Evolutionary conservation across 2,329 filamentous ascomycete genomes (phyloP).

Genomic region (Trichophyton simii): DNA sequence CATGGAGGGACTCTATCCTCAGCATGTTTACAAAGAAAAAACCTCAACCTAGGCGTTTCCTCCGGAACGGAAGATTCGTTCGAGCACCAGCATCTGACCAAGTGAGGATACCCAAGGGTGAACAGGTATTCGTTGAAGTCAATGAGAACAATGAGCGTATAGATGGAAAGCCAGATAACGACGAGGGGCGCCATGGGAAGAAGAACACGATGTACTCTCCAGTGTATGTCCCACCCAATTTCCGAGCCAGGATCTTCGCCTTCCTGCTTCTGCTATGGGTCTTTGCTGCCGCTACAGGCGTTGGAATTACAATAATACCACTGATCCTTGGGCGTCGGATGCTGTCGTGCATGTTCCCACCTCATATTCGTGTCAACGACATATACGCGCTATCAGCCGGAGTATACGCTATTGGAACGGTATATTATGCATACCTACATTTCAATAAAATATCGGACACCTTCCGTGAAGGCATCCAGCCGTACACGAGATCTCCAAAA

Average conservation of each 20-base stretch:
- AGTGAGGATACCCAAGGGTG: constrained; percentile 80
- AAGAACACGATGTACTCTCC: constrained; percentile 51
- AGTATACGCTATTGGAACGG: constrained; percentile 62
- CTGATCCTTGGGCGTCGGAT: constrained; percentile 71
- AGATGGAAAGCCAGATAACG: constrained; percentile 45
- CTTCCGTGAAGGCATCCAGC: constrained; percentile 10
- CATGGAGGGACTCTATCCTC: constrained; percentile 40
- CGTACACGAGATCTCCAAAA: constrained; percentile 23
- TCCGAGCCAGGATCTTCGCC: constrained; percentile 63
- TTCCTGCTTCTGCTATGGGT: constrained; percentile 89
- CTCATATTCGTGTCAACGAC: constrained; percentile 69
- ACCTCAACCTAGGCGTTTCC: constrained; percentile 33
- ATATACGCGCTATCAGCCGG: constrained; percentile 93
- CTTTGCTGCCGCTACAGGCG: constrained; percentile 78
- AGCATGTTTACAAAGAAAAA: constrained; percentile 12
- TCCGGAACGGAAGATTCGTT: constrained; percentile 68
- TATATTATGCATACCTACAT: constrained; percentile 44
- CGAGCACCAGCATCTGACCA: constrained; percentile 90
- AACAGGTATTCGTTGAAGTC: constrained; percentile 66
- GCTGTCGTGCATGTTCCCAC: constrained; percentile 59
- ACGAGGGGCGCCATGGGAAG: constrained; percentile 48
- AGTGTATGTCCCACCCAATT: constrained; percentile 75
- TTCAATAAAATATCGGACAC: constrained; percentile 7
- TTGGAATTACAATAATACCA: constrained; percentile 74
- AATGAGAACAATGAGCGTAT: constrained; percentile 52